Percentiles rank a stretch among this genome's conserved stretches.
Conservation (phyloP, 139 green algal genomes). For the Coelastrella sp. region DNA sequence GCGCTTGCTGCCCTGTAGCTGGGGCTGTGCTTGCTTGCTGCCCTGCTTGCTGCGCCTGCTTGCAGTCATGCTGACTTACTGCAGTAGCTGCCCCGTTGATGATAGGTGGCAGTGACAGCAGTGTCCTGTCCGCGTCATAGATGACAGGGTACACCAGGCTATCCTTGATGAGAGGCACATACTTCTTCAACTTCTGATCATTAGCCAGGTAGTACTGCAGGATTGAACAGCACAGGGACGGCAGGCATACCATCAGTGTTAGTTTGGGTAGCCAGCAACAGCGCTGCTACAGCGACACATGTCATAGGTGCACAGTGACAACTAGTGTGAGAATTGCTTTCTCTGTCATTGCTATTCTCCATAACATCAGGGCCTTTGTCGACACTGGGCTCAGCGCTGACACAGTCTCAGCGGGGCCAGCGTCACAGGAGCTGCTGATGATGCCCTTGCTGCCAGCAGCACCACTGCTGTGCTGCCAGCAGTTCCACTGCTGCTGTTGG, state of each 20-base stretch:
- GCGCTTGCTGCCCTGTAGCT: too few species aligned
- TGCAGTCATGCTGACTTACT: slow-evolving; percentile 50
- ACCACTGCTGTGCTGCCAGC: too few species aligned
- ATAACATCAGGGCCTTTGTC: too few species aligned
- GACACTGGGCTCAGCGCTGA: too few species aligned
- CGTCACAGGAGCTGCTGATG: background rate
- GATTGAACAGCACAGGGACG: background rate
- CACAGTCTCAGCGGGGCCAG: too few species aligned
- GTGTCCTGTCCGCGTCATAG: slow-evolving; percentile 87
- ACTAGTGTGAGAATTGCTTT: background rate
- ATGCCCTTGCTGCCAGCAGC: background rate
- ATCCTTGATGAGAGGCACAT: slow-evolving; percentile 95
- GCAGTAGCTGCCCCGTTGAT: slow-evolving; percentile 97
- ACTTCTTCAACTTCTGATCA: slow-evolving; percentile 97
- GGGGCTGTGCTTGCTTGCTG: background rate
- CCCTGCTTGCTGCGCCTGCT: background rate
- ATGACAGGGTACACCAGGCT: slow-evolving; percentile 97
- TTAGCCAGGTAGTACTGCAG: slow-evolving; percentile 83
- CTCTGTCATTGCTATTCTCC: too few species aligned
- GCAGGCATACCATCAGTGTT: background rate
- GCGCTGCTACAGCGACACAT: too few species aligned
- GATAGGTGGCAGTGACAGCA: slow-evolving; percentile 97
- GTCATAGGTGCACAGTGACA: background rate
- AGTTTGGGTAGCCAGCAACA: background rate
- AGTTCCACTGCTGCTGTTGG: too few species aligned